Conservation (phyloP, 805 yeast genomes). For the Starmerella sp. region DNA sequence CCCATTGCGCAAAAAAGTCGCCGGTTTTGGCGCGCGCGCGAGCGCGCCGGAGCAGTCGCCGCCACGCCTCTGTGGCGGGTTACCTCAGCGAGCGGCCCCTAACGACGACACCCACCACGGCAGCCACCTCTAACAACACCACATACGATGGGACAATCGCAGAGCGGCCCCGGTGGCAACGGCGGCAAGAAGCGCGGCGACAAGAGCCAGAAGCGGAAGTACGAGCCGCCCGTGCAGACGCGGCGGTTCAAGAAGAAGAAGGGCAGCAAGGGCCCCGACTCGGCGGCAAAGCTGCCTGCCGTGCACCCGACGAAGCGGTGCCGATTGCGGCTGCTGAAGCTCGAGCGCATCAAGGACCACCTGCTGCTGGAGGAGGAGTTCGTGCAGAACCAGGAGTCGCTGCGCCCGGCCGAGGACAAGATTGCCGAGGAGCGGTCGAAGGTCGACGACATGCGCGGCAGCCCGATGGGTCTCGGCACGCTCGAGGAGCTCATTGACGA, state of each 20-base stretch:
- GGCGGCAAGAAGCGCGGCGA: conserved; percentile 22
- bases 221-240: conserved; percentile 96
- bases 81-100: conserved; percentile 4
- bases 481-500: conserved; percentile 95
- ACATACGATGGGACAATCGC: conserved; percentile 24
- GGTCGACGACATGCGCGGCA: conserved; percentile 89
- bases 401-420: conserved; percentile 93
- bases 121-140: not conserved
- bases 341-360: conserved; percentile 95
- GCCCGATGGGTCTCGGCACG: conserved; percentile 93
- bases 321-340: conserved; percentile 74
- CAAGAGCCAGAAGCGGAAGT: conserved; percentile 61
- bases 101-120: not conserved
- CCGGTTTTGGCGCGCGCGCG: not conserved
- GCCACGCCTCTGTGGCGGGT: not conserved
- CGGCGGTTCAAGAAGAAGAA: conserved; percentile 70
- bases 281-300: conserved; percentile 74
- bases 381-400: conserved; percentile 84
- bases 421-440: conserved; percentile 93
- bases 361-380: conserved; percentile 88
- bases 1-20: no score
- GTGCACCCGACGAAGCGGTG: conserved; percentile 91
- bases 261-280: conserved; percentile 81
- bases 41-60: not conserved
- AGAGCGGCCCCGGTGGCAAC: conserved; percentile 24